Percentiles rank a stretch among this genome's conserved stretches.
Evolutionary conservation across 768 basidiomycete species (phyloP).

Genomic region (Phanerochaete carnosa): DNA sequence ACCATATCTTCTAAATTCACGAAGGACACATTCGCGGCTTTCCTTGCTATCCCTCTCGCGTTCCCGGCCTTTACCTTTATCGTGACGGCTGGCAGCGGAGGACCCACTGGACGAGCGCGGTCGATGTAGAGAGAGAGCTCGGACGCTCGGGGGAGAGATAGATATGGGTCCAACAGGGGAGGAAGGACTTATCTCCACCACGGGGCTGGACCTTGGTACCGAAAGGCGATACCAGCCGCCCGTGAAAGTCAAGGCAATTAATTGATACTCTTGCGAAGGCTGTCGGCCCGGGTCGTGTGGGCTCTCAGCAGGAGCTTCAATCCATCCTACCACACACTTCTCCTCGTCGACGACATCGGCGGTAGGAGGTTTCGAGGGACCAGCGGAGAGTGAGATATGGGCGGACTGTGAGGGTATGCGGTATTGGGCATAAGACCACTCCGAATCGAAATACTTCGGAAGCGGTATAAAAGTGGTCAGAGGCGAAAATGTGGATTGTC

Average conservation of each 20-base stretch:
- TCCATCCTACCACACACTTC: constrained; percentile 86
- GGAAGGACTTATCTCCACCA: constrained; percentile 17
- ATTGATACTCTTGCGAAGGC: constrained; percentile 56
- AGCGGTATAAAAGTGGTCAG: constrained; percentile 77
- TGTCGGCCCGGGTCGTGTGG: constrained; percentile 25
- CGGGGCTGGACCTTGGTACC: constrained; percentile 42
- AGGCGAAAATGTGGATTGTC: constrained; percentile 79
- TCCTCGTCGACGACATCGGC: constrained; percentile 75
- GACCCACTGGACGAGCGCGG: constrained; percentile 54
- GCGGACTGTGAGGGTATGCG: constrained; percentile 82
- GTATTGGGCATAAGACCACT: constrained; percentile 95
- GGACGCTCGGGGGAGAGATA: constrained; percentile 36
- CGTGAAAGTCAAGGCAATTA: constrained; percentile 81
- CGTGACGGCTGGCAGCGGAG: constrained; percentile 43
- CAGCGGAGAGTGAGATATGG: constrained; percentile 74
- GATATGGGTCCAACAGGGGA: constrained; percentile 17
- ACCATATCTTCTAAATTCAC: constrained; percentile 80
- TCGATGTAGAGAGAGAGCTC: constrained; percentile 34
- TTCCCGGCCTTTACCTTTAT: constrained; percentile 55
- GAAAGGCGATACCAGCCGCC: constrained; percentile 92
- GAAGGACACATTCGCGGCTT: constrained; percentile 61
- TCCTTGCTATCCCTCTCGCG: constrained; percentile 61
- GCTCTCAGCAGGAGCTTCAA: constrained; percentile 44
- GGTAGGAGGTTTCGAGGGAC: constrained; percentile 51
- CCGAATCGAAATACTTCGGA: constrained; percentile 91